phyloP scores from a whole-genome alignment of 106 monocot genomes.

The Dendrobium nobile region DNA sequence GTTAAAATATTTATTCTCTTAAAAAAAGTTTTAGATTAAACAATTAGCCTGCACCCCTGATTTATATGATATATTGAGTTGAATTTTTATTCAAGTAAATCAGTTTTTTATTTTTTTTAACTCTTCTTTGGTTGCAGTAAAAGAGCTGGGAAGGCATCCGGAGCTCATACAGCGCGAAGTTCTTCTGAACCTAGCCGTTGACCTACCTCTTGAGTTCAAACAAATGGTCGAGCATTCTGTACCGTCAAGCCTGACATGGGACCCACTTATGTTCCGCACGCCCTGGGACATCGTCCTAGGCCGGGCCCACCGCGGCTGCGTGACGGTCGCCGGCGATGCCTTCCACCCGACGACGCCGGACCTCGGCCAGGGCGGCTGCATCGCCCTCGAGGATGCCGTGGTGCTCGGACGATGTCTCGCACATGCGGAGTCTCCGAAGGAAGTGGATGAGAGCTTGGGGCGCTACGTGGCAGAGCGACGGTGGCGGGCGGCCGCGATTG shows the following conservation, averaged over 20 bases:
- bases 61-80: too few species aligned
- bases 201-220: conserved; percentile 19
- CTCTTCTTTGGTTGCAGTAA: not conserved
- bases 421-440: not conserved
- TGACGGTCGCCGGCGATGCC: conserved; percentile 68
- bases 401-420: conserved; percentile 50
- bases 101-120: too few species aligned
- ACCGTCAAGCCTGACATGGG: conserved; percentile 24
- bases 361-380: conserved; percentile 72
- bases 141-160: conserved; percentile 14
- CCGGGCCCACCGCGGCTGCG: conserved; percentile 9
- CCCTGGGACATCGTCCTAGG: conserved; percentile 35
- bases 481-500: conserved; percentile 28
- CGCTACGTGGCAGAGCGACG: conserved; percentile 31
- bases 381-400: conserved; percentile 64
- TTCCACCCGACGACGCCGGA: conserved; percentile 87
- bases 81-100: too few species aligned
- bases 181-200: conserved; percentile 16
- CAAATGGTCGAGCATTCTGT: conserved; percentile 22
- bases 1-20: too few species aligned
- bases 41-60: too few species aligned
- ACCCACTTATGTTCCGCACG: conserved; percentile 23
- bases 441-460: not conserved
- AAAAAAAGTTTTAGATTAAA: too few species aligned
- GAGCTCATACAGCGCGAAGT: conserved; percentile 21